Percentiles rank a stretch among this genome's conserved stretches.
Evolutionary conservation across 768 basidiomycete genomes (phyloP).

Genomic region (Daedaleopsis nitida): DNA sequence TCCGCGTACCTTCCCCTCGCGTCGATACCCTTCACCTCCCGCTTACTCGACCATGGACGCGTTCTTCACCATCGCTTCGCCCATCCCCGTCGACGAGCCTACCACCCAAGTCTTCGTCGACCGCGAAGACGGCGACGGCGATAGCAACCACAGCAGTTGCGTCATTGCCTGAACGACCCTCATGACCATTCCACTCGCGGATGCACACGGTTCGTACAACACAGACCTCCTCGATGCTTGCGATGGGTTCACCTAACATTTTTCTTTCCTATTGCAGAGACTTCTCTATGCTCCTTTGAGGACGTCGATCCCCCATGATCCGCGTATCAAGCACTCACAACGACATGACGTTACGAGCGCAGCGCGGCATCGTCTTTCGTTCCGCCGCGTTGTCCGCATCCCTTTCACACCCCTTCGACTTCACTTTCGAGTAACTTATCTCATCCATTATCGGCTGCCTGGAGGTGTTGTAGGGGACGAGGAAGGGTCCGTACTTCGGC

Average conservation of each 20-base stretch:
- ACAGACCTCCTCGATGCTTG: background rate
- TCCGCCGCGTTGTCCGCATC: background rate
- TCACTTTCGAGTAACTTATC: background rate
- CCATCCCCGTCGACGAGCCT: conserved; percentile 17
- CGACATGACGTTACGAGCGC: background rate
- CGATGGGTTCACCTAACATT: background rate
- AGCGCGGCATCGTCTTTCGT: background rate
- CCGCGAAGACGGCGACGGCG: conserved; percentile 9
- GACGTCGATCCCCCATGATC: no score
- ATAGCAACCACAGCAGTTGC: conserved; percentile 3
- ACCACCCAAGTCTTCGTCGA: conserved; percentile 6
- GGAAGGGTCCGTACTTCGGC: background rate
- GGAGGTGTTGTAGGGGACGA: background rate
- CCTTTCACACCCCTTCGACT: background rate
- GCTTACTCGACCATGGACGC: conserved; percentile 12
- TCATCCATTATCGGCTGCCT: background rate
- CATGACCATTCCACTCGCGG: background rate
- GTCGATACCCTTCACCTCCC: background rate
- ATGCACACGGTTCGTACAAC: background rate
- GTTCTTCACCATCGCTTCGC: conserved; percentile 21
- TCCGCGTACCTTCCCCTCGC: background rate
- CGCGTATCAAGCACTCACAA: background rate
- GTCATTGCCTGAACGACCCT: conserved; percentile 9
- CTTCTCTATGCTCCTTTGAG: background rate
- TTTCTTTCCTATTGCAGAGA: background rate